Conservation (phyloP, 2,329 filamentous ascomycete species). For the Epichloe baconii region DNA sequence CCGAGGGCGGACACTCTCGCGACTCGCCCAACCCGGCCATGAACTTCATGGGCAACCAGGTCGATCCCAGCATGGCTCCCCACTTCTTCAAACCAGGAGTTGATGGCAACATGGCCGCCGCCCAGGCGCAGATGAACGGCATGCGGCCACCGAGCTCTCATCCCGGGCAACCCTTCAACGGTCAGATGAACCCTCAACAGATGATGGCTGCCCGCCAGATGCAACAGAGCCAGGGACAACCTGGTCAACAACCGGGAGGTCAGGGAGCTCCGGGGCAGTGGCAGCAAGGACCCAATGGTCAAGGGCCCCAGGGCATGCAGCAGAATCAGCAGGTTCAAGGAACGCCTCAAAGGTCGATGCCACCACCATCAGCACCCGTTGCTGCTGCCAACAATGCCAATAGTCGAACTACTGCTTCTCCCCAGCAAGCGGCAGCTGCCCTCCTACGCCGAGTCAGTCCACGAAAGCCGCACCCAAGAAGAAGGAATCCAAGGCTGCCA, state of each 20-base stretch:
- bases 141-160: conserved; percentile 61
- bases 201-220: conserved; percentile 40
- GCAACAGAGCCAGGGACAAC: conserved; percentile 22
- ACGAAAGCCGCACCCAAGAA: conserved; percentile 69
- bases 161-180: conserved; percentile 43
- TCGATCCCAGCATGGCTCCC: conserved; percentile 47
- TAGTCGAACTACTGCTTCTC: conserved; percentile 44
- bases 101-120: conserved; percentile 39
- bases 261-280: conserved; percentile 24
- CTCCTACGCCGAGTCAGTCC: conserved; percentile 61
- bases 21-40: conserved; percentile 50
- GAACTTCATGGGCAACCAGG: conserved; percentile 49
- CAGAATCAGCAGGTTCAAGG: conserved; percentile 41
- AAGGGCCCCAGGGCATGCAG: conserved; percentile 27
- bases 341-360: conserved; percentile 59
- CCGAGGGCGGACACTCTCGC: conserved; percentile 53
- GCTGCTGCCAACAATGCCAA: conserved; percentile 34
- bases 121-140: conserved; percentile 44
- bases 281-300: conserved; percentile 28
- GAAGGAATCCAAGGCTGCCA: conserved; percentile 53
- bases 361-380: conserved; percentile 49
- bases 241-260: conserved; percentile 15
- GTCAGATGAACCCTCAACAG: conserved; percentile 47
- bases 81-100: conserved; percentile 45
- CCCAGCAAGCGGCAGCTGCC: conserved; percentile 49